Base-by-base conservation (phyloP, 768 basidiomycete genomes). In the Crassisporium funariophilum region DNA sequence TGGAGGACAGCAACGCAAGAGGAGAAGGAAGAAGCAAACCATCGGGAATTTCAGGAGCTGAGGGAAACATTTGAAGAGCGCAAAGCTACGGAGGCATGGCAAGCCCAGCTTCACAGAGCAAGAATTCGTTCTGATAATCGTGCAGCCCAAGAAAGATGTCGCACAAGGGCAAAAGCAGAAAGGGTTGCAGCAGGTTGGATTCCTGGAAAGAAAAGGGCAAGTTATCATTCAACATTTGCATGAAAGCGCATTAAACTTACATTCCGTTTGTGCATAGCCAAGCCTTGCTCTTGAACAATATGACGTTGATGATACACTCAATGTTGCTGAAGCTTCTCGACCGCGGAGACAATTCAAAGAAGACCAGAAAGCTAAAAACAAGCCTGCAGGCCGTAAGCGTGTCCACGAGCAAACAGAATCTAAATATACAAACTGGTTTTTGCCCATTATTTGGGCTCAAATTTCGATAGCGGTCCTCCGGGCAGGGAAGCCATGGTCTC, bases 331-430 rank as follows among this genome's bases (percentile, higher is more conserved):
- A 20, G 34, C 23, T 21, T 49, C 41, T 25, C 20, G 41, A 21
- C 47, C 47, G 27, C 22, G 16, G 21, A 16, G 41, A 34, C 47
- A 49, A 29, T 49, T 43, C 34, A 42, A 42, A 41, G 41, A 48
- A 24, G 41, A 48, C 13, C 2, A 5, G 9, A 22, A 19, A 5
- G 33, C 4, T 4, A 44, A 17, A 24, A 44, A 44, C 6, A 44
- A 44, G 33, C 27, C 27, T 29, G 8, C 7, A 29, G 27, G 27
- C 7, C 27, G 13, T 7, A 29, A 29, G 13, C 27, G 27, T 7
- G 13, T 7, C 8, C 27, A 29, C 13, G 8, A 29, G 27, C 27
- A 20, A 10, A 15, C 5, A 2, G 4, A 27, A n/a, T 23, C 47
- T 5, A 49, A 10, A 10, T 4, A 13, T 15, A 49, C 25, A 20